Evolutionary conservation across 208 protist genomes (phyloP).

Genomic region (Trypanosoma avium): DNA sequence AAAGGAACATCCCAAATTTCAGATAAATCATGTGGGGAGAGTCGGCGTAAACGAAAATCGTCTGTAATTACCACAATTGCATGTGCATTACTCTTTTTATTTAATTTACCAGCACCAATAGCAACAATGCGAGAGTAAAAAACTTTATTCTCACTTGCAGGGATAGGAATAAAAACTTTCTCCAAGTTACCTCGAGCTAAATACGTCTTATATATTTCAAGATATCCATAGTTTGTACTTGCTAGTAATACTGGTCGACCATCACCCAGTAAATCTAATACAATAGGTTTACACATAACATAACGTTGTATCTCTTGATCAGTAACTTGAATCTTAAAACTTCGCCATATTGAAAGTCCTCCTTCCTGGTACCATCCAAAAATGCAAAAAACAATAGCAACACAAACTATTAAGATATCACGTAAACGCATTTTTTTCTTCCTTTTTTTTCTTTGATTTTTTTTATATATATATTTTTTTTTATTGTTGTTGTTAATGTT

Average conservation of each 20-base stretch:
- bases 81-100: conserved; percentile 29
- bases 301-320: conserved; percentile 34
- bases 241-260: conserved; percentile 52
- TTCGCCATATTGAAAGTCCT: conserved; percentile 54
- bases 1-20: conserved; percentile 51
- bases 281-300: conserved; percentile 64
- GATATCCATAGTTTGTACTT: conserved; percentile 29
- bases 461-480: background rate
- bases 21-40: conserved; percentile 22
- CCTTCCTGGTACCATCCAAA: conserved; percentile 84
- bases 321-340: conserved; percentile 55
- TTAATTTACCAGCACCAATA: conserved; percentile 54
- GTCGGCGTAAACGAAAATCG: conserved; percentile 36
- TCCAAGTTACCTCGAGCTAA: conserved; percentile 42
- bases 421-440: conserved; percentile 65
- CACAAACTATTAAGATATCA: conserved; percentile 68
- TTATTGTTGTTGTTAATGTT: background rate
- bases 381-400: conserved; percentile 72
- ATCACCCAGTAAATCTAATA: conserved; percentile 53
- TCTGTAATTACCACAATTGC: conserved; percentile 58
- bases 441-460: conserved; percentile 5
- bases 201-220: conserved; percentile 54
- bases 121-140: conserved; percentile 48
- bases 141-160: conserved; percentile 17
- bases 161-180: conserved; percentile 46